Percentiles rank a stretch among this genome's conserved stretches.
phyloP scores from a whole-genome alignment of 1,139 yeast genomes.

The Geotrichum macrosporum region DNA sequence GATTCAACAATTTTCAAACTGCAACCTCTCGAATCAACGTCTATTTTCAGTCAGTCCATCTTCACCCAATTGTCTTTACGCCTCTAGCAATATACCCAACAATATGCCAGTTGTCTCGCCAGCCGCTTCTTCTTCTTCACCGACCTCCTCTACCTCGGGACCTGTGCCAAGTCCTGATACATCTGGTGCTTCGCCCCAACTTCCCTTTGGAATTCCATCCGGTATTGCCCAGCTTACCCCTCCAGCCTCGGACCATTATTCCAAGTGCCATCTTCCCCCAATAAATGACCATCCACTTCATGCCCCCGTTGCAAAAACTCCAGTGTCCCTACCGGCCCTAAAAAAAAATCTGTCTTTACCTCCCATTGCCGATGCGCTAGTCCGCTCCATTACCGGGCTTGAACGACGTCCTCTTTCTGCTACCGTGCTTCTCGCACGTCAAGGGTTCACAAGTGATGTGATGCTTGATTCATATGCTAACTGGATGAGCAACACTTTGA shows the following conservation, averaged over 20 bases:
- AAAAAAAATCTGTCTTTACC: background rate
- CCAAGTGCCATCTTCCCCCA: conserved; percentile 16
- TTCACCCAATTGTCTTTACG: too few species aligned
- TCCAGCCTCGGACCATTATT: conserved; percentile 11
- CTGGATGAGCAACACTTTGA: conserved; percentile 32
- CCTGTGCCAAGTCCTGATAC: too few species aligned
- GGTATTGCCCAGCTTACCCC: conserved; percentile 7
- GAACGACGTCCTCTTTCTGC: background rate
- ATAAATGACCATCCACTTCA: conserved; percentile 2
- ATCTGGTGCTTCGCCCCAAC: too few species aligned
- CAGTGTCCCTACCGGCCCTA: conserved; percentile 7
- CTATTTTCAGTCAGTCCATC: too few species aligned
- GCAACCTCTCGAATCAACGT: too few species aligned
- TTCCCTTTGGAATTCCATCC: too few species aligned
- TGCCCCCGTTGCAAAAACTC: conserved; percentile 4
- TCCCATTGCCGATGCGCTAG: background rate
- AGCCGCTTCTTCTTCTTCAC: too few species aligned
- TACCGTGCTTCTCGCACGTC: background rate
- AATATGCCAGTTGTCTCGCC: too few species aligned
- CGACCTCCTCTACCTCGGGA: too few species aligned
- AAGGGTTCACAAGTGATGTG: conserved; percentile 34
- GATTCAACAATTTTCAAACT: too few species aligned
- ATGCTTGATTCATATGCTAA: conserved; percentile 31
- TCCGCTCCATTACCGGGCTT: background rate
- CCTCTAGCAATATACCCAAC: too few species aligned